phyloP scores from a whole-genome alignment of 495 filamentous ascomycete species.

The Penicillium coffeae region DNA sequence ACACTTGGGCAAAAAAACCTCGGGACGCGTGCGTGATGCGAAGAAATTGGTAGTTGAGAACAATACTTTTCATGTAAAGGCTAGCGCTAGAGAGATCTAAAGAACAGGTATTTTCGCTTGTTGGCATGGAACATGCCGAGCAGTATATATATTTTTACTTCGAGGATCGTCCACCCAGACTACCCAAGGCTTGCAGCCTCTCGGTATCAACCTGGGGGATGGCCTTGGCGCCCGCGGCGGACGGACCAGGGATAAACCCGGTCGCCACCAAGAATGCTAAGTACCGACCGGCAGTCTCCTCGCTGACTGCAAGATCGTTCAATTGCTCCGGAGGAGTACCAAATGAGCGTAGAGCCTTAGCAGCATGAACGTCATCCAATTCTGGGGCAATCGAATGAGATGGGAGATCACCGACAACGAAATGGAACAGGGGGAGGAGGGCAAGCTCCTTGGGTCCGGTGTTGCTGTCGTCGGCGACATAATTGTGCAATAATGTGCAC shows the following conservation, averaged over 20 bases:
- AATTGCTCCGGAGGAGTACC: conserved; percentile 33
- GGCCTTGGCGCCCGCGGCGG: conserved; percentile 30
- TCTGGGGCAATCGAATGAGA: conserved; percentile 74
- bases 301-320: conserved; percentile 46
- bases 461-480: conserved; percentile 50
- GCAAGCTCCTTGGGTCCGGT: conserved; percentile 48
- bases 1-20: too few species aligned
- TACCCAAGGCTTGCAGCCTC: not conserved
- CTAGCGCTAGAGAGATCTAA: too few species aligned
- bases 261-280: conserved; percentile 65
- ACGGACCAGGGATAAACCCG: conserved; percentile 65
- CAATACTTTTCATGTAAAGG: too few species aligned
- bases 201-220: not conserved
- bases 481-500: not conserved
- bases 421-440: conserved; percentile 67
- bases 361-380: conserved; percentile 73
- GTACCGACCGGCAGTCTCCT: conserved; percentile 68
- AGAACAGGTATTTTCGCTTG: too few species aligned
- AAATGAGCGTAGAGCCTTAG: conserved; percentile 55
- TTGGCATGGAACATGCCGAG: too few species aligned
- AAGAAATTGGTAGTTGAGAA: too few species aligned
- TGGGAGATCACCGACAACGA: conserved; percentile 75
- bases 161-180: not conserved
- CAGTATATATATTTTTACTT: not conserved
- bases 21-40: too few species aligned